Base-by-base conservation (phyloP, 2,329 filamentous ascomycete species). In the Sporothrix phasma region DNA sequence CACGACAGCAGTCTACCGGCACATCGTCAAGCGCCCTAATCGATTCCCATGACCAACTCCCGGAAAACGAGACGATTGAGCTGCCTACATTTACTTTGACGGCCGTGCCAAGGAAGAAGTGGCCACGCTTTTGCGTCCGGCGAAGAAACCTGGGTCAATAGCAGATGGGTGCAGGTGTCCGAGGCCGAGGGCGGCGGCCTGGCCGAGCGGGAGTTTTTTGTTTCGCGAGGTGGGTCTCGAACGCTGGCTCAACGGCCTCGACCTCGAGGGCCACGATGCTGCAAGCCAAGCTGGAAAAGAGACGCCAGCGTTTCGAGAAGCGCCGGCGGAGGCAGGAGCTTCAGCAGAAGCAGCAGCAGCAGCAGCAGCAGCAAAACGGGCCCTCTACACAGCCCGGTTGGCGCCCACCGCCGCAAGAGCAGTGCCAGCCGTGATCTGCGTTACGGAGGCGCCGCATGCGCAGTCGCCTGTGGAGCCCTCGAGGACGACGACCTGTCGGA, bases 141-240 rank as follows among this genome's bases (percentile, higher is more conserved):
- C 26, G 94, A 97, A 74, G 94, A 99, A 77, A 99, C 94, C 1
- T 99, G 94, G 94, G 95, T 99, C 26, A 99, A 97, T 73, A 97
- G 92, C 64, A 84, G 94, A 70, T 99, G 94, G 94, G 94, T 99
- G 59, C 93, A 95, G 73, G 86, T 99, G 6, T 91, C 93, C 2
- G 88, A 92, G 31, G 85, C 88, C 26, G 93, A 97, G 76, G 93
- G 93, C 37, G 94, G 94, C 59, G 94, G 94, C 47, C 84, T 99
- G 53, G 94, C 94, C 34, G 94, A 99, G 79, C 86, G 94, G 68
- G 94, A 99, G 74, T 99, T 99, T n/a, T 70, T 79, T 99, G 68
- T 99, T 99, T 77, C 89, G 93, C 64, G 94, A 99, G 75, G 94
- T 99, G 56, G 94, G 94, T 2, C 79, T 99, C 62, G 94, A 99